Conservation (phyloP, 371 early-diverging fungal genomes). For the Parasitella parasitica region DNA sequence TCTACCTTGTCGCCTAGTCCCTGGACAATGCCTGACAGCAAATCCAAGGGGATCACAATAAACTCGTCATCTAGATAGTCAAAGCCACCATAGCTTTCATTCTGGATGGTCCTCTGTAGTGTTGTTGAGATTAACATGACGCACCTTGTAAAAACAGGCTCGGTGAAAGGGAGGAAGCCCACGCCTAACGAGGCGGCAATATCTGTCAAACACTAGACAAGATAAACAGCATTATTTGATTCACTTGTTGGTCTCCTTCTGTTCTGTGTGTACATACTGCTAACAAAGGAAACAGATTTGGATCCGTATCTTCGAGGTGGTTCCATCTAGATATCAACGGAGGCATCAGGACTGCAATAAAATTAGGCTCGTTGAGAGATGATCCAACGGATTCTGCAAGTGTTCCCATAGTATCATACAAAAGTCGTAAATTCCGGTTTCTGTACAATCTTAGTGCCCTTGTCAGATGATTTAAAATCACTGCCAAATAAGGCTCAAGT, state of each 20-base stretch:
- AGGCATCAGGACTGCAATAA: slow-evolving; percentile 79
- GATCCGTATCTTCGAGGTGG: slow-evolving; percentile 72
- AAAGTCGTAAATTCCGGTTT: slow-evolving; percentile 82
- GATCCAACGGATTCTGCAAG: slow-evolving; percentile 87
- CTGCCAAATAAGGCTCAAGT: slow-evolving; percentile 82
- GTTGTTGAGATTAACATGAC: slow-evolving; percentile 75
- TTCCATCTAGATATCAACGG: slow-evolving; percentile 86
- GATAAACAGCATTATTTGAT: neutral
- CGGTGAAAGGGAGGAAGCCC: slow-evolving; percentile 78
- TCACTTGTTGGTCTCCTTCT: neutral
- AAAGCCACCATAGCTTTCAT: slow-evolving; percentile 50
- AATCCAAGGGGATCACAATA: slow-evolving; percentile 88
- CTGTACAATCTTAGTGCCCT: slow-evolving; percentile 84
- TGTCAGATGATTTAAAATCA: slow-evolving; percentile 75
- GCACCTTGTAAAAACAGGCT: slow-evolving; percentile 83
- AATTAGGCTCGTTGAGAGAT: slow-evolving; percentile 76
- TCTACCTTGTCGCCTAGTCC: slow-evolving; percentile 75
- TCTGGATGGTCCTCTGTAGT: slow-evolving; percentile 36
- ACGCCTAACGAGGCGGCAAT: slow-evolving; percentile 85
- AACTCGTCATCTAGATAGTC: slow-evolving; percentile 81
- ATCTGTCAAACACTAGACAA: slow-evolving; percentile 74
- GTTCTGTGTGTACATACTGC: slow-evolving; percentile 54
- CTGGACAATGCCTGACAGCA: slow-evolving; percentile 88
- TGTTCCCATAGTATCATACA: slow-evolving; percentile 94
- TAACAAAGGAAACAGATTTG: slow-evolving; percentile 88